Evolutionary conservation across 441 rosid genomes (phyloP).

Genomic region (Adansonia grandidieri): DNA sequence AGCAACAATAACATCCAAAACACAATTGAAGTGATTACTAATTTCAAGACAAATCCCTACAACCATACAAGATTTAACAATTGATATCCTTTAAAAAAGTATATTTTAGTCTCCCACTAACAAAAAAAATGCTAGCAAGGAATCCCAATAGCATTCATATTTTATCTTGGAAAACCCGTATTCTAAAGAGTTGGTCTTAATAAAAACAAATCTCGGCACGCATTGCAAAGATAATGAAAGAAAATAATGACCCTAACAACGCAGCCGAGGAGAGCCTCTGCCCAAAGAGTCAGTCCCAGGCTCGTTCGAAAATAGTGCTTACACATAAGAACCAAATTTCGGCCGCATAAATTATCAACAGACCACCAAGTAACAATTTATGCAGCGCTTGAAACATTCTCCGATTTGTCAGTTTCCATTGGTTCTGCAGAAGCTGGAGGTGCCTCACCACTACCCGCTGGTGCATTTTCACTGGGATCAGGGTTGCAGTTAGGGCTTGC

Average conservation of each 20-base stretch:
- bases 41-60: constrained; percentile 7
- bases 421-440: constrained; percentile 55
- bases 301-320: constrained; percentile 24
- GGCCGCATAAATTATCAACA: constrained; percentile 12
- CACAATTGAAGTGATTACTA: not conserved
- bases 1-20: not conserved
- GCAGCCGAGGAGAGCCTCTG: constrained; percentile 18
- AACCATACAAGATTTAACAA: constrained; percentile 8
- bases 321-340: constrained; percentile 30
- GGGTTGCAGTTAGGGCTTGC: constrained; percentile 23
- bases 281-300: constrained; percentile 21
- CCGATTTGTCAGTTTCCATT: constrained; percentile 75
- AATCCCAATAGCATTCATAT: constrained; percentile 3
- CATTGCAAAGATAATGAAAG: constrained; percentile 17
- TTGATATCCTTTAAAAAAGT: not conserved
- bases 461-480: constrained; percentile 26
- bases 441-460: constrained; percentile 41
- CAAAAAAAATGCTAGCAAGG: not conserved
- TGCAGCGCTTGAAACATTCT: constrained; percentile 34
- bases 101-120: constrained; percentile 19
- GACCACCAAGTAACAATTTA: constrained; percentile 23
- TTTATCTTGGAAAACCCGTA: constrained; percentile 27
- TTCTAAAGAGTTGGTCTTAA: constrained; percentile 36
- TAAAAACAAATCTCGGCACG: constrained; percentile 31
- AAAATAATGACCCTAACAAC: constrained; percentile 7